Evolutionary conservation across 805 yeast genomes (phyloP), one percentile per base, ranked within the genome.

Genomic region (Metschnikowia noctiluminum): DNA sequence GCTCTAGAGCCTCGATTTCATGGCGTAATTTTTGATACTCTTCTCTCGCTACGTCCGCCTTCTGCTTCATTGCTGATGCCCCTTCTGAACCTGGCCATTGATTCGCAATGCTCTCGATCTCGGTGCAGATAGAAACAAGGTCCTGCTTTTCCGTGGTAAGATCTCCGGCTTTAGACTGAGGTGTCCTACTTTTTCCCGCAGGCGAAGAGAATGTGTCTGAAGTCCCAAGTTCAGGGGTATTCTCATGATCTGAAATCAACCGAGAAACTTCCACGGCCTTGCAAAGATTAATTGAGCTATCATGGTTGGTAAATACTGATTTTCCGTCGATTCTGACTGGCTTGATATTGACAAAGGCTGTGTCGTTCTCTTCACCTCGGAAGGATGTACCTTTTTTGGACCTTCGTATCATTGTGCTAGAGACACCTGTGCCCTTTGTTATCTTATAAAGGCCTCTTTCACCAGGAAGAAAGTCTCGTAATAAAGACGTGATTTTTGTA

Each of bases 381-480:
- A 21, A 21, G 4, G 21, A 21, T 3, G 4, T 21, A 21, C 21
- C 21, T 21, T 21, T 21, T 21, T 4, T 21, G 4, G 21, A 4
- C n/a, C 12, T 30, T 7, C 32, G 46, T 2, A 41, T 46, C 45
- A 38, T 39, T 40, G 38, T 41, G 40, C 46, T 42, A 10, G 50
- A n/a, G 9, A 36, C 28, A 77, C 74, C 11, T 62, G 63, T n/a
- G 63, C 62, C 60, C 27, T 57, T 58, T 42, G 69, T 69, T 7
- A 78, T 69, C 34, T 64, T 69, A 58, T 80, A 83, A 34, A 83
- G 62, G 1, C 79, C 67, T 34, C 69, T 77, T 55, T 82, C 87
- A 35, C 74, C 72, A 0, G 58, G 62, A 34, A 79, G 78, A 3
- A 85, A 81, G 61, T 84, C 89, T 55, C 84, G 71, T 16, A 84